Evolutionary conservation across 805 yeast genomes (phyloP).

Genomic region (Saturnispora besseyi): DNA sequence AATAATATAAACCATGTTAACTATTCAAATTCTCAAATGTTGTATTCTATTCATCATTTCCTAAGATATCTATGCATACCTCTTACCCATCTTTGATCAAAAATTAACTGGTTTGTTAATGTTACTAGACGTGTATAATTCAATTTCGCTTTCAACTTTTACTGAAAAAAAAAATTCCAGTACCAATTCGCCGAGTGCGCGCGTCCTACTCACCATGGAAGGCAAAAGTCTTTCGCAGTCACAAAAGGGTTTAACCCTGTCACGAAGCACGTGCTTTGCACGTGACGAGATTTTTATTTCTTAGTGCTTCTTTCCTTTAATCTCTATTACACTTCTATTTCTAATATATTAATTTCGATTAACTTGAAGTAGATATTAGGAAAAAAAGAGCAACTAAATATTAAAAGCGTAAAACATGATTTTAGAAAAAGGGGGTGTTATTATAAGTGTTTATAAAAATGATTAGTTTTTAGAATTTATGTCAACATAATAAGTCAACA

Average conservation of each 20-base stretch:
- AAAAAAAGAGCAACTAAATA: not conserved
- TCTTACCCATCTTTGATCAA: conserved; percentile 40
- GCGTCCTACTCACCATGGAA: not conserved
- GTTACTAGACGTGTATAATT: not conserved
- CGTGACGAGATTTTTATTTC: not conserved
- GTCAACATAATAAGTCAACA: conserved; percentile 10
- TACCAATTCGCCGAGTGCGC: not conserved
- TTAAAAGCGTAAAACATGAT: conserved; percentile 4
- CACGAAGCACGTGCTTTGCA: not conserved
- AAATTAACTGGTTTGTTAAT: conserved; percentile 6
- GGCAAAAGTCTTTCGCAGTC: not conserved
- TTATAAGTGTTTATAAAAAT: conserved; percentile 8
- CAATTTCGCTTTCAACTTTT: not conserved
- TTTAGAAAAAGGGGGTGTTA: conserved; percentile 8
- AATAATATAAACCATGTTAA: too few relatives aligned
- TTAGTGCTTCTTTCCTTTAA: not conserved
- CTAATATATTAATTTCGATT: too few relatives aligned
- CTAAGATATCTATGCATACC: conserved; percentile 27
- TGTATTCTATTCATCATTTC: not conserved
- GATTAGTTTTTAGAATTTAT: too few relatives aligned
- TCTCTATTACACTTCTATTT: not conserved
- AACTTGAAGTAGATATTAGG: not conserved
- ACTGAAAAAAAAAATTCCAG: conserved; percentile 1
- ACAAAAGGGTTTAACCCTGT: not conserved
- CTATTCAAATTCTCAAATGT: too few relatives aligned